Evolutionary conservation across 805 yeast genomes (phyloP), one percentile per base, ranked within the genome.

Genomic region (Lipomyces yamadae): DNA sequence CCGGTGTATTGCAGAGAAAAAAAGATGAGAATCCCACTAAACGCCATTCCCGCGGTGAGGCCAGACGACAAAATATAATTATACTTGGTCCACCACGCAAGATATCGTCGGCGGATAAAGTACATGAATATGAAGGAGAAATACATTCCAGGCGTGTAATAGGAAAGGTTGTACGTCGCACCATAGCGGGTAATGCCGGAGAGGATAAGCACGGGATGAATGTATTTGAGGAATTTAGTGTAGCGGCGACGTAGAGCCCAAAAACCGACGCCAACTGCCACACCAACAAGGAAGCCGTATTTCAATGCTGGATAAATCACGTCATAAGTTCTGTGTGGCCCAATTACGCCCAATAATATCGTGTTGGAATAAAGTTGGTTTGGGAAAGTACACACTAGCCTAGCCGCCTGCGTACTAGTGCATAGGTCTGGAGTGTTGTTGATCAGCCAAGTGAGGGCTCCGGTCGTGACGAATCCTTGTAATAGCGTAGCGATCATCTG

Each of bases 21-120:
- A 72, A 87, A 87, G 10, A 88, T 83, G 33, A 87, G 66, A 63
- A 88, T 78, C 1, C 88, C 83, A 37, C 88, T 83, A 69, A 86
- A 81, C 0, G 91, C 91, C n/a, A 88, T 82, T 0, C 91, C 91
- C 7, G 88, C 84, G 54, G 88, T 88, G 29, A 88, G 76, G 1
- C 86, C 92, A 34, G 89, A 86, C 24, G 89, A 83, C 61, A 88
- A 77, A 3, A 87, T 83, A 74, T 86, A 88, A 75, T 87, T 65
- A 42, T 65, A 65, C 61, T 65, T 62, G 6, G 65, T 37, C 68
- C 68, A 65, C 68, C 68, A 65, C 13, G 56, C 42, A 6, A 65
- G 60, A 55, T 65, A 62, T 7, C 68, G 60, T 1, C 56, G 54
- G 30, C 65, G 66, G 29, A 58, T 50, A 24, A 45, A 58, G 29